Percentiles rank a stretch among this genome's conserved stretches.
phyloP scores from a whole-genome alignment of 805 yeast species.

The Metschnikowia matae region DNA sequence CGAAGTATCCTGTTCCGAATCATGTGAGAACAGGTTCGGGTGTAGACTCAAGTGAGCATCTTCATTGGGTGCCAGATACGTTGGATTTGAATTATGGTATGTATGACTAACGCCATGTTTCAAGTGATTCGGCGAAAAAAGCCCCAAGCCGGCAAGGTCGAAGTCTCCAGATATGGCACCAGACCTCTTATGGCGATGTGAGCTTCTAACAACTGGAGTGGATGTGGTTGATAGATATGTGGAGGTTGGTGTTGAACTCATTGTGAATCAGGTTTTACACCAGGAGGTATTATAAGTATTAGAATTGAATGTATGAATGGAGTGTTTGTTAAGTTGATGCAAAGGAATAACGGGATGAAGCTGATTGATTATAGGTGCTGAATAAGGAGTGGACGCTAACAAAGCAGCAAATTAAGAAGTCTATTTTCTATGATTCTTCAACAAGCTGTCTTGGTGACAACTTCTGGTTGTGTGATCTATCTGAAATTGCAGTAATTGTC shows the following conservation, averaged over 20 bases:
- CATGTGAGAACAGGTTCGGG: slow-evolving; percentile 6
- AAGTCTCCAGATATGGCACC: slow-evolving; percentile 89
- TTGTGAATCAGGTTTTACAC: not conserved
- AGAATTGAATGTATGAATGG: slow-evolving; percentile 5
- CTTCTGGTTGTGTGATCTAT: not conserved
- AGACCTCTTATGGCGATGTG: slow-evolving; percentile 77
- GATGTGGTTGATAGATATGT: slow-evolving; percentile 6
- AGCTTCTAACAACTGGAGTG: slow-evolving; percentile 2
- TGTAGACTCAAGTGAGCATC: slow-evolving; percentile 10
- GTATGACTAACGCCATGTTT: slow-evolving; percentile 4
- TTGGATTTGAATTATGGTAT: slow-evolving; percentile 5
- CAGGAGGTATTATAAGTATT: not conserved
- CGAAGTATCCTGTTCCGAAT: slow-evolving; percentile 15
- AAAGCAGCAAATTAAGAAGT: not conserved
- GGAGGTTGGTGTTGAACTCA: slow-evolving; percentile 2
- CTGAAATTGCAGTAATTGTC: not conserved
- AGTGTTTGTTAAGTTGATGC: not conserved
- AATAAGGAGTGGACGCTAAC: slow-evolving; percentile 4
- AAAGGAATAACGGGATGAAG: not conserved
- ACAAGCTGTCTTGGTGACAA: slow-evolving; percentile 2
- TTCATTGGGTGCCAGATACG: not conserved
- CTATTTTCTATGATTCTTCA: not conserved
- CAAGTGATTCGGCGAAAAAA: slow-evolving; percentile 27
- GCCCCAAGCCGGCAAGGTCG: slow-evolving; percentile 44
- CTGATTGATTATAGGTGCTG: not conserved